A percentile compares a stretch with the other conserved stretches of the same genome.
Evolutionary conservation across 441 rosid genomes (phyloP).

Genomic region (Bruguiera hainesii): DNA sequence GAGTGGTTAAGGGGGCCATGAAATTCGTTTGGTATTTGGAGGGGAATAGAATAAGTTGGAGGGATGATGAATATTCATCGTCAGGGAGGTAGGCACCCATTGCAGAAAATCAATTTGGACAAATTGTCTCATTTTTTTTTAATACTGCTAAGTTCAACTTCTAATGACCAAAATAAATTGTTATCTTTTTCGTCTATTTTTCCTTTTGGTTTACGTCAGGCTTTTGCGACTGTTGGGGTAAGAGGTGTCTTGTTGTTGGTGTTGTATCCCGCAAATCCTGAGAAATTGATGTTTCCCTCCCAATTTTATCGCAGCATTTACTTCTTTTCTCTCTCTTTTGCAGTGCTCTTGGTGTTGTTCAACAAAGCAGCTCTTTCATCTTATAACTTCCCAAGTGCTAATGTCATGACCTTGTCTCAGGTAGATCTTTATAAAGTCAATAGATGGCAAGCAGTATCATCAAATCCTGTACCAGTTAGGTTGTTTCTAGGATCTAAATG

Average conservation of each 20-base stretch:
- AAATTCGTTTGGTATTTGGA: background rate
- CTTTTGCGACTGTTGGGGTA: background rate
- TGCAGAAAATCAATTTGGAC: background rate
- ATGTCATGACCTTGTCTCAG: conserved; percentile 84
- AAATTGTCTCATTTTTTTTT: no score
- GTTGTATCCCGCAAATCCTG: background rate
- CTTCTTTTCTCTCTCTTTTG: conserved; percentile 2
- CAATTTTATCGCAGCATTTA: background rate
- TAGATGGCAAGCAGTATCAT: background rate
- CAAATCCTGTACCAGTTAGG: background rate
- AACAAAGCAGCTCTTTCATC: conserved; percentile 98
- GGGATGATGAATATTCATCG: background rate
- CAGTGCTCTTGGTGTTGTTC: conserved; percentile 64
- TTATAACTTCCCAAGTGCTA: conserved; percentile 75
- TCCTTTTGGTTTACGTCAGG: no score
- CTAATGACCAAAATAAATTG: no score
- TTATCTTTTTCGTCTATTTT: no score
- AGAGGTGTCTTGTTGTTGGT: background rate
- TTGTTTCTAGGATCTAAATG: background rate
- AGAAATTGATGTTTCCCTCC: background rate
- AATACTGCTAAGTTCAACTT: no score
- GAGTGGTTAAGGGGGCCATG: background rate
- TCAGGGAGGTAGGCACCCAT: background rate
- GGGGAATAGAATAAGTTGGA: conserved; percentile 4
- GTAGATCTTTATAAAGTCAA: conserved; percentile 25